Evolutionary conservation across 83 land plant genomes (phyloP), one percentile per base, ranked within the genome.

Genomic region (Thuja plicata): DNA sequence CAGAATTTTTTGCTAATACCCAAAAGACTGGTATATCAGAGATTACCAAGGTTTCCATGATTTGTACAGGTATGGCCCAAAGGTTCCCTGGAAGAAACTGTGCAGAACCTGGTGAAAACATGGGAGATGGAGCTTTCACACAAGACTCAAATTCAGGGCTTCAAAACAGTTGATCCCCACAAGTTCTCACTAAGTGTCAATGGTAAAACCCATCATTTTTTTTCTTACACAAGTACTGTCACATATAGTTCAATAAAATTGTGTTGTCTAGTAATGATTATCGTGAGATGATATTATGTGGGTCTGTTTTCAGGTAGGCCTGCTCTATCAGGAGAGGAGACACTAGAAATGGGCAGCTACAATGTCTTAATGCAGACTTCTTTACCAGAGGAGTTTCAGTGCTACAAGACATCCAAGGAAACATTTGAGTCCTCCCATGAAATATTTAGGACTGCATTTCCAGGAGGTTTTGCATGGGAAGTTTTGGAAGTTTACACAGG

Each of bases 401-500:
- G 3, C 55, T 52, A 52, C 55, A 52, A 52, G 55, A 52, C 55
- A 52, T 52, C 55, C 55, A 52, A 2, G 55, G 55, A 52, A 52
- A 52, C 55, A 52, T 52, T 52, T 52, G 55, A 52, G 55, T 94
- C 96, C 9, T 93, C 96, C 5, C 93, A 94, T 40, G 94, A 94
- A 1, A 91, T 83, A 15, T 95, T 95, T 57, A 66, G 94, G 32
- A 43, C 91, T 35, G 91, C 93, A 16, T 88, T 95, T 40, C 95
- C 96, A 46, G 88, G 94, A 0, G 96, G 96, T 32, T 95, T 95
- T 86, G 96, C 95, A 12, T 95, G 95, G 95, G 96, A 95, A 88
- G 95, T 94, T 38, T 6, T 92, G 17, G 55, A 70, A 4, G 95
- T 94, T 21, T 94, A 92, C 83, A 90, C 93, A 0, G 92, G 93